Evolutionary conservation across 495 filamentous ascomycete genomes (phyloP), one percentile per base, ranked within the genome.

Genomic region (Tuber umbilicatum): DNA sequence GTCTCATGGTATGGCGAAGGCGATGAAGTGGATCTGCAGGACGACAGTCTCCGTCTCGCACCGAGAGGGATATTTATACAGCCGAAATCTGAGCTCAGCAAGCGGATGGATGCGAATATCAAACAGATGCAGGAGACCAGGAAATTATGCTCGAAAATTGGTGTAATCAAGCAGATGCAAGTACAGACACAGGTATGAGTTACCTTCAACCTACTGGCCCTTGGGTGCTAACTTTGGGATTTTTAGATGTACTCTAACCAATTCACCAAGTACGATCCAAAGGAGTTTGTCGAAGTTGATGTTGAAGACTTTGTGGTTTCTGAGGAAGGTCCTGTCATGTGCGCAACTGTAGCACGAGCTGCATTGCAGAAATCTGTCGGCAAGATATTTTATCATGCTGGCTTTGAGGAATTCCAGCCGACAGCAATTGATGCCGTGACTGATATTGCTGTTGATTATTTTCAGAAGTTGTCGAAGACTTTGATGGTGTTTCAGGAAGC

Each of bases 91-190:
- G 86, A 84, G 69, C 82, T 99, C 39, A 88, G 91, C n/a, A 86
- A 86, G 71, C 94, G 90, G 82, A 88, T 99, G 81, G 92, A 97
- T 75, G 89, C 89, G 71, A 99, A 99, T 79, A 91, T 98, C 86
- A 88, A 89, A 55, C 94, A 97, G 81, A 93, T 98, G 90, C 95
- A 99, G 83, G 94, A 97, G 74, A 98, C 95, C 0, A 87, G 96
- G 78, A 98, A 97, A 83, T 88, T 99, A 17, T 96, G 92, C 82
- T 94, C 93, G 4, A 98, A 98, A 83, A 94, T 98, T 81, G 90
- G 92, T 41, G 91, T 99, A 74, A 94, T 99, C 82, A 99, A 98
- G 86, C 95, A 99, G 85, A 99, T 99, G 95, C 96, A 98, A 83
- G 86, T 97, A 42, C 96, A 99, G 81, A 91, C 94, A 68, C 95